Conservation (phyloP, 1,284 basidiomycete genomes). For the Sporisorium iseilematis-ciliati region DNA sequence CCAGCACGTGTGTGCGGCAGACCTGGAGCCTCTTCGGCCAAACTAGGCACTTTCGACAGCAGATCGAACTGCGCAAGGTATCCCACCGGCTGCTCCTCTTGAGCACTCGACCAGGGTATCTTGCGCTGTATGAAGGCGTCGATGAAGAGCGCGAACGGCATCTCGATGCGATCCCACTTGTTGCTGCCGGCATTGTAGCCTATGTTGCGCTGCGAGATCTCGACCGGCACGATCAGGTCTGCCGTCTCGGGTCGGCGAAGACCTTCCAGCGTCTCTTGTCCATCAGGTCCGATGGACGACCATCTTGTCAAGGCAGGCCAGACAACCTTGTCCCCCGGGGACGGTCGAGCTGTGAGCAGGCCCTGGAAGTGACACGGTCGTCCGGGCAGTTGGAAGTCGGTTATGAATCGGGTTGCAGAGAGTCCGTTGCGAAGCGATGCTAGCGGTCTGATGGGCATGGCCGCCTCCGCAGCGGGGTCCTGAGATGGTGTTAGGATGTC, state of each 20-base stretch:
- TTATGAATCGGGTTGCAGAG: slow-evolving; percentile 30
- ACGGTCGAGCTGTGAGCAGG: slow-evolving; percentile 18
- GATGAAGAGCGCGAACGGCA: slow-evolving; percentile 53
- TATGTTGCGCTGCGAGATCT: slow-evolving; percentile 37
- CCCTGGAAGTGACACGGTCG: slow-evolving; percentile 35
- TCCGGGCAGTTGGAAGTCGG: slow-evolving; percentile 22
- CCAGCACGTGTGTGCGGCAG: slow-evolving; percentile 52
- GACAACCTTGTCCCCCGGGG: slow-evolving; percentile 24
- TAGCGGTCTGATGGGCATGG: slow-evolving; percentile 31
- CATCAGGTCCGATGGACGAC: slow-evolving; percentile 25
- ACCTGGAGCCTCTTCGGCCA: slow-evolving; percentile 43
- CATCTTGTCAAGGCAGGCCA: slow-evolving; percentile 49
- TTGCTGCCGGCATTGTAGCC: slow-evolving; percentile 46
- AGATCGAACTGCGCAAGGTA: slow-evolving; percentile 57
- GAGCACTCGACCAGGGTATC: slow-evolving; percentile 37
- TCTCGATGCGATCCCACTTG: slow-evolving; percentile 50
- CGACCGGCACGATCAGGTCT: slow-evolving; percentile 44
- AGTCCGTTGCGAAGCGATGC: slow-evolving; percentile 23
- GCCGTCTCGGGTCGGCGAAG: slow-evolving; percentile 27
- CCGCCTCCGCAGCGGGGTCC: neutral
- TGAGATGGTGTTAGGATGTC: slow-evolving; percentile 2
- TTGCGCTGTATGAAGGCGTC: slow-evolving; percentile 53
- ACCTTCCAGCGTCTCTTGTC: slow-evolving; percentile 41
- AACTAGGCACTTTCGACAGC: slow-evolving; percentile 29
- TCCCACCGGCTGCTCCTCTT: slow-evolving; percentile 28